A percentile compares a stretch with the other conserved stretches of the same genome.
These are phyloP conservation scores for Pelargonium citronellum DNA, from an alignment of 441 rosid species.

Conservation along the genomic window DNA sequence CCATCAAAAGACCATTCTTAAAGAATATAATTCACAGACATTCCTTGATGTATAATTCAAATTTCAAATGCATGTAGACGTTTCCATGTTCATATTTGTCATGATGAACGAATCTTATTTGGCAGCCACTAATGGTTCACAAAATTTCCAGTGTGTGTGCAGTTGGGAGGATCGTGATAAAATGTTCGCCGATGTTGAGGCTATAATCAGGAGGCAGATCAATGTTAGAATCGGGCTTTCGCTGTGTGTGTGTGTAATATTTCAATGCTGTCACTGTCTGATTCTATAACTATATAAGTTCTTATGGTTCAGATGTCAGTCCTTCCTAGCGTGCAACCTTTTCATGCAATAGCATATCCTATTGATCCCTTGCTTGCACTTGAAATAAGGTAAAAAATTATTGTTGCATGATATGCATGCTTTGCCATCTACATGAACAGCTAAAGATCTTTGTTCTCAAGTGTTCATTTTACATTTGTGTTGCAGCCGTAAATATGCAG, in stretches of 20 bases:
- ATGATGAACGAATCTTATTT: neutral
- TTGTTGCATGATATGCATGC: neutral
- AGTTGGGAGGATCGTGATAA: slow-evolving; percentile 95
- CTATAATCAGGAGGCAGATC: slow-evolving; percentile 78
- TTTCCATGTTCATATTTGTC: neutral
- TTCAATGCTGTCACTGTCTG: neutral
- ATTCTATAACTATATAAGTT: slow-evolving; percentile 2
- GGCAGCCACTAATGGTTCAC: neutral
- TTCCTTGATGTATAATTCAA: too few species aligned
- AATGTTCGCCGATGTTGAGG: slow-evolving; percentile 86
- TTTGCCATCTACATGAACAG: neutral
- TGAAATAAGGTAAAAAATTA: slow-evolving; percentile 64
- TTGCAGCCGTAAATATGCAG: slow-evolving; percentile 89
- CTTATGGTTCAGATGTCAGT: slow-evolving; percentile 60
- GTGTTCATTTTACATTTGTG: slow-evolving; percentile 10
- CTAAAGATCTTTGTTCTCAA: neutral
- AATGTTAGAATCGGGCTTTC: slow-evolving; percentile 38
- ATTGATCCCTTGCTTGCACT: slow-evolving; percentile 92
- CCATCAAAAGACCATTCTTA: neutral
- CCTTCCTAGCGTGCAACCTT: slow-evolving; percentile 97
- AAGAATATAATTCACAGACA: too few species aligned
- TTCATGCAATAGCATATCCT: slow-evolving; percentile 99
- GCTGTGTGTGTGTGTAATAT: neutral
- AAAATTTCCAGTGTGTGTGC: slow-evolving; percentile 64
- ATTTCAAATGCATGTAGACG: neutral